phyloP scores from a whole-genome alignment of 805 yeast genomes.

The Ascoidea asiatica region DNA sequence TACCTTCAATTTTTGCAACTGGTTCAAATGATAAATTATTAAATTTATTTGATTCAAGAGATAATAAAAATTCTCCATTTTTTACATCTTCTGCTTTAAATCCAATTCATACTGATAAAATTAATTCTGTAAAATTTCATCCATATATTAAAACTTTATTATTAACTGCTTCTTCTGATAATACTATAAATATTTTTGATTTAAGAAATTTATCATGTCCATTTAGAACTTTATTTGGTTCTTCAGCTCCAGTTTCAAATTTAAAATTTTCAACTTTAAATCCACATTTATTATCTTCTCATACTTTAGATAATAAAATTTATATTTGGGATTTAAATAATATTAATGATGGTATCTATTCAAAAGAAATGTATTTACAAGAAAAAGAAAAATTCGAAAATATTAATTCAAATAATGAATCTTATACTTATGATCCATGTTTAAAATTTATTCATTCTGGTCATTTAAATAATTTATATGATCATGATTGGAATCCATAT shows the following conservation, averaged over 20 bases:
- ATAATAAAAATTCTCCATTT: constrained; percentile 22
- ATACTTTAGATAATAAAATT: constrained; percentile 56
- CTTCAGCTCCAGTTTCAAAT: constrained; percentile 39
- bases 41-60: constrained; percentile 47
- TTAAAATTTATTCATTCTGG: constrained; percentile 77
- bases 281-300: constrained; percentile 41
- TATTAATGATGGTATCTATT: constrained; percentile 42
- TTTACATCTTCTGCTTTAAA: constrained; percentile 31
- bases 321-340: constrained; percentile 61
- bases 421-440: constrained; percentile 48
- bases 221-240: constrained; percentile 56
- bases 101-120: constrained; percentile 43
- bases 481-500: constrained; percentile 52
- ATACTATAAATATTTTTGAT: constrained; percentile 64
- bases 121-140: constrained; percentile 58
- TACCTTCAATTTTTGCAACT: constrained; percentile 43
- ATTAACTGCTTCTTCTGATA: constrained; percentile 72
- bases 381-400: constrained; percentile 28
- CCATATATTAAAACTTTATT: constrained; percentile 37
- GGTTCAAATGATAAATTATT: constrained; percentile 56
- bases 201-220: constrained; percentile 47
- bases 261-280: constrained; percentile 38
- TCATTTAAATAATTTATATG: constrained; percentile 59
- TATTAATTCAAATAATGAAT: no score
- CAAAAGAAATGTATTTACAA: constrained; percentile 36